Base-by-base conservation (phyloP, 768 basidiomycete species). In the Mycena galopus region DNA sequence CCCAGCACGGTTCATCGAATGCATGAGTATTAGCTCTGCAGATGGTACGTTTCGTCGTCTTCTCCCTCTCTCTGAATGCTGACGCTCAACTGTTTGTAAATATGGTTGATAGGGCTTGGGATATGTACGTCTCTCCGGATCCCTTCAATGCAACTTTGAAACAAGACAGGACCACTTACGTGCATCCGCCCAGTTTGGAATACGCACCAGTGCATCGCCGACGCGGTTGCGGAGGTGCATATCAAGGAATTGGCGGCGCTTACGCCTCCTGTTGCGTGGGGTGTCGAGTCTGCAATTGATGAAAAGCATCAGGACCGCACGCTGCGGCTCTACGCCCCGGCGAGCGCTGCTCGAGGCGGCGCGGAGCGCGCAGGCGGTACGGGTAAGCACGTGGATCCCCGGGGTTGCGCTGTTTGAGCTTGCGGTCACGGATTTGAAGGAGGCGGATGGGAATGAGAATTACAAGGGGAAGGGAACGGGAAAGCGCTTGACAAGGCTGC, bases 181-280 rank as follows among this genome's bases (percentile, higher is more conserved):
- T 12, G 33, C 7, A n/a, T n/a, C n/a, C n/a, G 1, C 8, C 56
- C 66, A 94, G 93, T 95, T 81, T 95, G 94, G 94, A 95, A 95
- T 77, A 91, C 87, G 0, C 91, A 94, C 77, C 79, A 87, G n/a
- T 88, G 92, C 5, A 87, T 93, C 55, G 83, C 85, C 9, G 81
- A 84, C n/a, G 79, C 80, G 2, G 85, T 89, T 16, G 92, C 93
- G 0, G 77, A 86, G 71, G 86, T 85, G 0, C 92, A 94, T 71
- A 89, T 95, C 65, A 74, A 81, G n/a, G 87, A 88, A 32, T 85
- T 91, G 71, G 76, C 84, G 17, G 73, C 82, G 1, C 79, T 93
- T 25, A 84, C 88, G 1, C 92, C 92, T 0, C 80, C 82, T 1
- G 75, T 85, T 2, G 73, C 76, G 14, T 53, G 75, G 76, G 42